Conservation (phyloP, 305 asterid genomes). For the Solanum chacoense region DNA sequence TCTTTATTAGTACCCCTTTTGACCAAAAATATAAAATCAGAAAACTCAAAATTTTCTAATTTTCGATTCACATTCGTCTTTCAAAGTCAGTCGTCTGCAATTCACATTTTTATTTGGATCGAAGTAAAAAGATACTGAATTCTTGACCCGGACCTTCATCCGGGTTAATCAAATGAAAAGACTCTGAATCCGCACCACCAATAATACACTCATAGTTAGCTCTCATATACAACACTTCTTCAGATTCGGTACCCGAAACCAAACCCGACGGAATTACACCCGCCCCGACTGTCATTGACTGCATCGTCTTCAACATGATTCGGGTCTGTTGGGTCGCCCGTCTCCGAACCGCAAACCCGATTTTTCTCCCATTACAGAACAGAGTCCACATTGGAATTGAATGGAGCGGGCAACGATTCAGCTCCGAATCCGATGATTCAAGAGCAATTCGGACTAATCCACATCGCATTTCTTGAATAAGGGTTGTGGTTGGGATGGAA, state of each 20-base stretch:
- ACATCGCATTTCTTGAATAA: conserved; percentile 70
- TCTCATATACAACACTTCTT: conserved; percentile 82
- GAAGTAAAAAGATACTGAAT: conserved; percentile 77
- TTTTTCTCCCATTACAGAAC: conserved; percentile 67
- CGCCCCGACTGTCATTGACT: conserved; percentile 75
- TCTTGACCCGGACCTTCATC: conserved; percentile 79
- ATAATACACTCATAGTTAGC: conserved; percentile 77
- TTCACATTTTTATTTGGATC: conserved; percentile 34
- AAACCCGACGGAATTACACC: conserved; percentile 65
- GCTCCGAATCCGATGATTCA: conserved; percentile 49
- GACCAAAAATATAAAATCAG: neutral
- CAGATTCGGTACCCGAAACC: conserved; percentile 24
- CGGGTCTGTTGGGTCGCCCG: conserved; percentile 46
- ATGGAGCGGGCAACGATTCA: conserved; percentile 53
- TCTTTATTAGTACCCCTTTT: neutral
- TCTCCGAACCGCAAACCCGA: conserved; percentile 72
- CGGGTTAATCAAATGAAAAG: conserved; percentile 83
- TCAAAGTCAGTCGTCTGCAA: neutral
- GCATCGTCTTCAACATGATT: conserved; percentile 60
- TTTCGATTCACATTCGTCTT: neutral
- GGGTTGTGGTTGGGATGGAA: conserved; percentile 65
- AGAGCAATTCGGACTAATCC: conserved; percentile 73
- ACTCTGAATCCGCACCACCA: conserved; percentile 81
- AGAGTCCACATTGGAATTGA: conserved; percentile 78
- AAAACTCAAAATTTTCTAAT: neutral